phyloP scores from a whole-genome alignment of 805 yeast genomes.

The Monosporozyma siamensis region DNA sequence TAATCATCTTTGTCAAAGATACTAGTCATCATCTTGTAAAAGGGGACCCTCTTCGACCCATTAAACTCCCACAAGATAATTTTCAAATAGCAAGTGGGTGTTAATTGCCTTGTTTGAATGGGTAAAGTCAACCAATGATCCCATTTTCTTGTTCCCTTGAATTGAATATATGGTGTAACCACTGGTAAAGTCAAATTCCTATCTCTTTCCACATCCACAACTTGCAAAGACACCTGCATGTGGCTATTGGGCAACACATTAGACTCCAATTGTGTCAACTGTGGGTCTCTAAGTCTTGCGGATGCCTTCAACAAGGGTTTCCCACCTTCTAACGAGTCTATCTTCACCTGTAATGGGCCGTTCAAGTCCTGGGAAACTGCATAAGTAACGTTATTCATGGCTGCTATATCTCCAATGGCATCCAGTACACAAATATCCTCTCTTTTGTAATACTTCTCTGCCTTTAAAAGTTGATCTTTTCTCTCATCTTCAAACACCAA shows the following conservation, averaged over 20 bases:
- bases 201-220: conserved; percentile 33
- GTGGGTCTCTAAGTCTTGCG: conserved; percentile 40
- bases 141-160: conserved; percentile 46
- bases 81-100: conserved; percentile 48
- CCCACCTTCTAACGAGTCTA: conserved; percentile 39
- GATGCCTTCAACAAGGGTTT: conserved; percentile 36
- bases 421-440: conserved; percentile 1
- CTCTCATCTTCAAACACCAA: too few relatives aligned
- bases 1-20: conserved; percentile 50
- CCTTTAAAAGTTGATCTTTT: too few relatives aligned
- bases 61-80: conserved; percentile 62
- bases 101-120: conserved; percentile 60
- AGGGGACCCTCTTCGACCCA: conserved; percentile 41
- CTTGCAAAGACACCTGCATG: conserved; percentile 38
- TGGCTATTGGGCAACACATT: conserved; percentile 31
- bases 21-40: conserved; percentile 52
- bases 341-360: conserved; percentile 39
- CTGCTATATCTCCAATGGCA: too few relatives aligned
- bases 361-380: conserved; percentile 49
- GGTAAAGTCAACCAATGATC: conserved; percentile 68
- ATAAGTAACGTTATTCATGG: conserved; percentile 36
- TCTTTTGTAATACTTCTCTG: neutral
- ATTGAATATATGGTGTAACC: conserved; percentile 40
- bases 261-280: conserved; percentile 34
- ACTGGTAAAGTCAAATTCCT: conserved; percentile 43